Evolutionary conservation across 2,329 filamentous ascomycete species (phyloP).

Genomic region (Monilinia fructicola): DNA sequence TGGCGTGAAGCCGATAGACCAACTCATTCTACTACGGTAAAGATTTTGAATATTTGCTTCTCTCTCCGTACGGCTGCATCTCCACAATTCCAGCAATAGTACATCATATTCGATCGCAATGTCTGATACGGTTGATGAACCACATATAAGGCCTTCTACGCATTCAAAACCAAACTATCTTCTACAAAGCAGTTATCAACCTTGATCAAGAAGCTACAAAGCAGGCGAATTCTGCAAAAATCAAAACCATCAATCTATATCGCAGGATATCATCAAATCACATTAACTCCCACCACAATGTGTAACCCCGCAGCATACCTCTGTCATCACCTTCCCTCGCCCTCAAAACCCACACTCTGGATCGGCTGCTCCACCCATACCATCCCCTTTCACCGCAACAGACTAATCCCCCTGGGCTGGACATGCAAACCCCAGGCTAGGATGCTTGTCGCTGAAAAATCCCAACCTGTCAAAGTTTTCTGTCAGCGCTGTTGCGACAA

Average conservation of each 20-base stretch:
- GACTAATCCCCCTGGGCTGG: neutral
- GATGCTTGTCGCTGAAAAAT: slow-evolving; percentile 11
- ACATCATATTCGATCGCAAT: neutral
- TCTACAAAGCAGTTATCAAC: neutral
- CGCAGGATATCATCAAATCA: neutral
- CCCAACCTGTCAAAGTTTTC: neutral
- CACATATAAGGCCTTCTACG: neutral
- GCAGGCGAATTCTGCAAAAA: neutral
- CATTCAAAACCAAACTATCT: neutral
- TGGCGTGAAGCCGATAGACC: neutral
- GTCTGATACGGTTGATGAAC: neutral
- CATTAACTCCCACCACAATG: neutral
- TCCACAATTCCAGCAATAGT: neutral
- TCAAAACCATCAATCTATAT: neutral
- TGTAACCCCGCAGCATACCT: neutral
- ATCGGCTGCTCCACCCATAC: neutral
- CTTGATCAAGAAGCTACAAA: neutral
- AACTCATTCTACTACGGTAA: neutral
- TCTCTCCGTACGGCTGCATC: neutral
- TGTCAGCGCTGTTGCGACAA: slow-evolving; percentile 21
- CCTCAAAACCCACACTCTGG: neutral
- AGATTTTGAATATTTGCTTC: neutral
- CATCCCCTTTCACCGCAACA: neutral
- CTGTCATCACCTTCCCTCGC: slow-evolving; percentile 4
- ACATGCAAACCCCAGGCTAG: slow-evolving; percentile 2